Evolutionary conservation across 148 eudicot genomes (phyloP), one percentile per base, ranked within the genome.

Genomic region (Persicaria tinctoria): DNA sequence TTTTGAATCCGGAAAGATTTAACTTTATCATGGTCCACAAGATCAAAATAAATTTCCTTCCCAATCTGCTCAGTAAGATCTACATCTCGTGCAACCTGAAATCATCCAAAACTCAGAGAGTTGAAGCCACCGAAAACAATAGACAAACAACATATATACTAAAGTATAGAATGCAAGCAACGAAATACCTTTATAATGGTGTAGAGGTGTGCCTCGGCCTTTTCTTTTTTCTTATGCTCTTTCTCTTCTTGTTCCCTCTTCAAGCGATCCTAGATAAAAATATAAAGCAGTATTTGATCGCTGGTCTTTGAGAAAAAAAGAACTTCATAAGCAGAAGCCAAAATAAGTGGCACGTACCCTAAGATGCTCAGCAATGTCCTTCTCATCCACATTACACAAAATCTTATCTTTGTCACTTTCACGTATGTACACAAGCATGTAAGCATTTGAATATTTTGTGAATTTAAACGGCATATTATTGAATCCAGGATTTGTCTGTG

Each of bases 401-500:
- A 92, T 90, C 76, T 92, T 92, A 46, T 95, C 98, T 79, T 87
- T 92, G 84, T 95, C 98, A 79, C 90, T 90, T 81, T 86, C 93
- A 41, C 98, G 96, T 79, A 95, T 90, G 76, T 95, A 95, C 13
- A 95, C 98, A 81, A 95, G 93, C 98, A 95, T 95, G 83, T 95
- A 95, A 10, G 98, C 98, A 82, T 95, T 95, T 70, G 98, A 95
- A 79, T 90, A 94, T 81, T 92, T 94, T 7, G 98, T 92, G 82
- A 94, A 94, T 73, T 92, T 94, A 66, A 95, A 91, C 32, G 98
- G 97, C 44, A 96, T 68, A 76, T 94, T 93, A 75, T 86, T 95
- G 89, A 86, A 95, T 17, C 98, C 97, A 70, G 97, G 98, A 77
- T 95, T 95, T 74, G 92, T 87, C 84, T 88, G 97, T 32, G 93